A percentile compares a stretch with the other conserved stretches of the same genome.
phyloP scores from a whole-genome alignment of 2,329 filamentous ascomycete genomes.

The Triangularia verruculosa region DNA sequence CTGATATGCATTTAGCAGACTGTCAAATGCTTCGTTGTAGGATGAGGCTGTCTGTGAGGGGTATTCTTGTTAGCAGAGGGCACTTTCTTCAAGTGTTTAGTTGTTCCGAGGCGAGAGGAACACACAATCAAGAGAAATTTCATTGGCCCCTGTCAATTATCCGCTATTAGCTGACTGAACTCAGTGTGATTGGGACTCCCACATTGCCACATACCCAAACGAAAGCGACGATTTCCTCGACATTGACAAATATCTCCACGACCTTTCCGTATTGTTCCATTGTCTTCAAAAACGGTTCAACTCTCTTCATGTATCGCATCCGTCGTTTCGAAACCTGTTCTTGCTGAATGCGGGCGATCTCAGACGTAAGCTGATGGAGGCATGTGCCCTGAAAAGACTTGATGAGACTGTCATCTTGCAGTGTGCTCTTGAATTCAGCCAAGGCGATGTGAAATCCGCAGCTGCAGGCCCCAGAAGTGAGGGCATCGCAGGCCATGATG shows the following conservation, averaged over 20 bases:
- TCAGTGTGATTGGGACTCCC: too few species aligned
- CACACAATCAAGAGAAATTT: conserved; percentile 1
- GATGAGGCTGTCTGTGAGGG: background rate
- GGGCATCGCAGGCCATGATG: background rate
- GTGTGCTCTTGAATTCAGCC: background rate
- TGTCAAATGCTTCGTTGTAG: background rate
- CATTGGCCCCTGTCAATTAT: background rate
- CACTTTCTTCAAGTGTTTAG: too few species aligned
- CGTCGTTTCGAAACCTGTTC: conserved; percentile 3
- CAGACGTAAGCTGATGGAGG: background rate
- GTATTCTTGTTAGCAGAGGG: background rate
- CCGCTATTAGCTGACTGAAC: background rate
- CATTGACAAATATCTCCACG: background rate
- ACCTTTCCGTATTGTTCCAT: conserved; percentile 7
- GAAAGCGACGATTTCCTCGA: background rate
- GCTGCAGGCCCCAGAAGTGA: background rate
- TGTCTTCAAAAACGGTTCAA: conserved; percentile 6
- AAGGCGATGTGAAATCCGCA: conserved; percentile 2
- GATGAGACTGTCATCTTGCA: background rate
- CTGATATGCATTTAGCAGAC: background rate
- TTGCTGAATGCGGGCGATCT: conserved; percentile 3
- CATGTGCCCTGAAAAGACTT: background rate
- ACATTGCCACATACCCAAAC: background rate
- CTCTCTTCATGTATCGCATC: conserved; percentile 10
- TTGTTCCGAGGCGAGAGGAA: too few species aligned